Conservation (phyloP, 495 filamentous ascomycete species). For the Podospora sp. region DNA sequence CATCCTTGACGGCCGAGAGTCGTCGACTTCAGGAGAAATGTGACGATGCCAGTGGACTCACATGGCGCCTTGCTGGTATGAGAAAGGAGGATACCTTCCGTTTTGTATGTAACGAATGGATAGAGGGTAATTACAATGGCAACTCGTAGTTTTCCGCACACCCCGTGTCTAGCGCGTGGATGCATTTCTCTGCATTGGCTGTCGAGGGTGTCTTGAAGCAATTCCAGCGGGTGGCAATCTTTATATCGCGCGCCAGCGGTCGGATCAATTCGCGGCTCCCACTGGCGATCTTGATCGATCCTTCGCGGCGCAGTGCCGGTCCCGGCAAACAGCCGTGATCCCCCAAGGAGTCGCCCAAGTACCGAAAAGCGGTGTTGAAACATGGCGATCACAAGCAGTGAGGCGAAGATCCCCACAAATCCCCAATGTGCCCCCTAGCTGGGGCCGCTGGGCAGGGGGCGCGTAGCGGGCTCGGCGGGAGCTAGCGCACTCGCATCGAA, state of each 20-base stretch:
- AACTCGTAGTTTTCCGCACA: too few species aligned
- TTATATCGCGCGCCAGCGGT: not conserved
- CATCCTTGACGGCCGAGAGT: not conserved
- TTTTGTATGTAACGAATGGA: not conserved
- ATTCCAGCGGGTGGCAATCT: not conserved
- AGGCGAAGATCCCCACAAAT: not conserved
- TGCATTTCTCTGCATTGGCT: not conserved
- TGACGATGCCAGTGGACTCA: not conserved
- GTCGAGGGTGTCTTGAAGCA: not conserved
- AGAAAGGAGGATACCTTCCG: not conserved
- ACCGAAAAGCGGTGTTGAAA: conserved; percentile 7
- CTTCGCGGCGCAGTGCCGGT: not conserved
- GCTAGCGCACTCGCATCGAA: not conserved
- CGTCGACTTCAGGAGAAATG: not conserved
- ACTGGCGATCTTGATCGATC: not conserved
- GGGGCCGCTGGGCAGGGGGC: too few species aligned
- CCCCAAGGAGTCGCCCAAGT: not conserved
- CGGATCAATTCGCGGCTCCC: not conserved
- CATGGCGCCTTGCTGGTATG: not conserved
- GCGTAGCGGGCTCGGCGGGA: not conserved
- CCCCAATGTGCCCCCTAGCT: not conserved
- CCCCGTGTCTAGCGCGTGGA: too few species aligned
- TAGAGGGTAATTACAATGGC: not conserved
- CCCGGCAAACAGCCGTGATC: not conserved
- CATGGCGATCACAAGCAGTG: not conserved